Evolutionary conservation across 1,284 basidiomycete genomes (phyloP), one percentile per base, ranked within the genome.

Genomic region (Coniferiporia weirii): DNA sequence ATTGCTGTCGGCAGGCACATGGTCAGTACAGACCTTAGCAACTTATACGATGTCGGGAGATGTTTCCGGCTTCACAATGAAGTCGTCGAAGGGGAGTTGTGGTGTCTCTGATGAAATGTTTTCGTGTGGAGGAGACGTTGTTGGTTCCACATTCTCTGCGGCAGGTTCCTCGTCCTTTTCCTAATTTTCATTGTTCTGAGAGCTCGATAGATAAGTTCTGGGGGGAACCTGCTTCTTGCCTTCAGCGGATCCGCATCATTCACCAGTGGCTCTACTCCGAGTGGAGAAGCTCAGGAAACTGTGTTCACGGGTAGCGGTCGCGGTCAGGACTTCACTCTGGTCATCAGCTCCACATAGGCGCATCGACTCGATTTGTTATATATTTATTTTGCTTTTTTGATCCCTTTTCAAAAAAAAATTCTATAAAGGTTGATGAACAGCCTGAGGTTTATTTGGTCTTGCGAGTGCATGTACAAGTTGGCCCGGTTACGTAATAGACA

Each of bases 171-270:
- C 13, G n/a, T 8, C n/a, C 35, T 46, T 32, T 35, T 54, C 19
- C 27, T 27, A 27, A 27, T 17, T 22, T 13, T 17, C 57, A 46
- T 56, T 9, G 12, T 36, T 12, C 19, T n/a, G 40, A 43, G 13
- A 17, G 13, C 3, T n/a, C 44, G 47, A 27, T 60, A 82, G 79
- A 75, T 79, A 10, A 66, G 73, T 51, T 82, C 80, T 20, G 80
- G 80, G 1, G 66, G 76, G 45, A 69, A 70, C 52, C 64, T 83
- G 34, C 72, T 84, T 4, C 70, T 85, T 34, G 77, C 80, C 6
- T 80, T 75, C 59, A 69, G 71, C 1, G 82, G 81, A 13, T 80
- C 79, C 13, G 80, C 81, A 12, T 64, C 72, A 7, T 85, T 79
- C 69, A 75, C 76, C 19, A 82, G 79, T 63, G 76, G 77, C 62